A percentile compares a stretch with the other conserved stretches of the same genome.
Evolutionary conservation across 352 stramenopile genomes (phyloP).

Genomic region (Globisporangium spiculum): DNA sequence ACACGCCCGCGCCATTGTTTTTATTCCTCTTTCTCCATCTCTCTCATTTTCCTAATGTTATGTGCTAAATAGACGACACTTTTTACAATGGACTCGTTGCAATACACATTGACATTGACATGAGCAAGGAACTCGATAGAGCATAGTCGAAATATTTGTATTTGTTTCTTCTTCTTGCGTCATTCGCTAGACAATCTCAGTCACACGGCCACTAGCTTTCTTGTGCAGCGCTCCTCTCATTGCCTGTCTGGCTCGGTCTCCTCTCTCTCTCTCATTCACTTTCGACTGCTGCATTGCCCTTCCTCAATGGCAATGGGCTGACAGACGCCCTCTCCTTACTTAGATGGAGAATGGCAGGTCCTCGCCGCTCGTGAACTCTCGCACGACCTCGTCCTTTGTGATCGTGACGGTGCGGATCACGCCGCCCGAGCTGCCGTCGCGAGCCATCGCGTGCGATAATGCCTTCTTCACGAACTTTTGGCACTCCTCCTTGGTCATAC

Average conservation of each 20-base stretch:
- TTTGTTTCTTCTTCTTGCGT: not conserved
- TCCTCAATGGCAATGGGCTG: not conserved
- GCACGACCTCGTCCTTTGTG: slow-evolving; percentile 87
- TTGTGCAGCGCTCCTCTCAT: not conserved
- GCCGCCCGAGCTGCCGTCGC: slow-evolving; percentile 97
- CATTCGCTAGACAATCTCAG: not conserved
- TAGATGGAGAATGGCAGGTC: slow-evolving; percentile 88
- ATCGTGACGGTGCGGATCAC: slow-evolving; percentile 97
- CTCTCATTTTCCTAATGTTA: not conserved
- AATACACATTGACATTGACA: no score
- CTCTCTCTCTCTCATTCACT: not conserved
- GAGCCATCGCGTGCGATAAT: slow-evolving; percentile 96
- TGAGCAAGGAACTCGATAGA: not conserved
- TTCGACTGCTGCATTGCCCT: not conserved
- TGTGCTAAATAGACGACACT: slow-evolving; percentile 9
- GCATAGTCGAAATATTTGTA: not conserved
- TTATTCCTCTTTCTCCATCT: not conserved
- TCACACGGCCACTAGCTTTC: not conserved
- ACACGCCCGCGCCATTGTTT: not conserved
- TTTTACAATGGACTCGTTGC: not conserved
- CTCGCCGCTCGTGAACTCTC: slow-evolving; percentile 92
- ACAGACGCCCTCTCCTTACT: slow-evolving; percentile 12
- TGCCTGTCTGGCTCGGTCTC: not conserved
- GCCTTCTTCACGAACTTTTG: slow-evolving; percentile 94
- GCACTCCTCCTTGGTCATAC: slow-evolving; percentile 97